Percentiles rank a stretch among this genome's conserved stretches.
These are phyloP conservation scores for Termitomyces sp. DNA, from an alignment of 768 basidiomycete species.

Conservation along the genomic window DNA sequence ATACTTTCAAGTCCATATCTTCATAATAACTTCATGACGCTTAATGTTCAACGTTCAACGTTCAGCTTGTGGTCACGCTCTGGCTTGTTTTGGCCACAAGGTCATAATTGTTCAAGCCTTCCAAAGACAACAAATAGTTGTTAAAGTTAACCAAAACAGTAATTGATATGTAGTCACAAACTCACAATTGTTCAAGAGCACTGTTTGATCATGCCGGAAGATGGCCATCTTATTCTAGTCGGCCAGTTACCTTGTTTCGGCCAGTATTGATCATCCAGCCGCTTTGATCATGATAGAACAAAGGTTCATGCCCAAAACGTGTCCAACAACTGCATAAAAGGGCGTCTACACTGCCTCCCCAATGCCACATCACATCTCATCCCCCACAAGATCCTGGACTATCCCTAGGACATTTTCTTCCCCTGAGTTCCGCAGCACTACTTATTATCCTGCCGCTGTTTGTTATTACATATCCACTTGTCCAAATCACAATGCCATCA, in stretches of 20 bases:
- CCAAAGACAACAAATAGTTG: neutral
- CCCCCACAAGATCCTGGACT: neutral
- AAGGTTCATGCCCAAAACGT: conserved; percentile 18
- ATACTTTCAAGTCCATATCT: neutral
- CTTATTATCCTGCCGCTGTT: neutral
- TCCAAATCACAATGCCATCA: conserved; percentile 11
- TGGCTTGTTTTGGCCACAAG: neutral
- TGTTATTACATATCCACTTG: neutral
- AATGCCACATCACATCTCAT: conserved; percentile 1
- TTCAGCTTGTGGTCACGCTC: neutral
- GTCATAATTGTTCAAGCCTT: neutral
- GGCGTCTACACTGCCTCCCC: neutral
- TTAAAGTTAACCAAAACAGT: neutral
- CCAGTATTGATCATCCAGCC: conserved; percentile 13
- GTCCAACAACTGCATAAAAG: conserved; percentile 15
- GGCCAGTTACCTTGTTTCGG: conserved; percentile 11
- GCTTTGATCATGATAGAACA: conserved; percentile 16
- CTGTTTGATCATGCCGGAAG: neutral
- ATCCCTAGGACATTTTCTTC: neutral
- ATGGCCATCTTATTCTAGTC: neutral
- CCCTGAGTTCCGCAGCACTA: conserved; percentile 3
- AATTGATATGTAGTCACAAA: neutral
- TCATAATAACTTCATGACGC: neutral
- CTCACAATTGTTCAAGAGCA: neutral
- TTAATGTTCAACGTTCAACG: too few relatives aligned